Conservation (phyloP, 345 rosid genomes). For the Arabidopsis suecica region DNA sequence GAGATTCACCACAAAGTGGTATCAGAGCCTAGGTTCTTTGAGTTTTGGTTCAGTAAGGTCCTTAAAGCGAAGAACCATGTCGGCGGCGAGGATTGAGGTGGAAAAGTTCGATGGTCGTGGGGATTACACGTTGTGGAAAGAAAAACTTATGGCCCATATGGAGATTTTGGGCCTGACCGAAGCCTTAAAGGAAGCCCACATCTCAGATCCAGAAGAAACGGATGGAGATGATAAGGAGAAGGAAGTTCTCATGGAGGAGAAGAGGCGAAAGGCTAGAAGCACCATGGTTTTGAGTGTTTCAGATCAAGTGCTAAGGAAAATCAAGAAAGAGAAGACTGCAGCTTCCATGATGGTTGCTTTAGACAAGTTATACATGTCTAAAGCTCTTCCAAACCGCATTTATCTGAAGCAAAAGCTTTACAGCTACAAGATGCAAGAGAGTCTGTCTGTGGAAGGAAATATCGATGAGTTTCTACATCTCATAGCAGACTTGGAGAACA, state of each 20-base stretch:
- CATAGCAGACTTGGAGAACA: not conserved
- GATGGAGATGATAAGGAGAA: not conserved
- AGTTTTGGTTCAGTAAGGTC: too few species aligned
- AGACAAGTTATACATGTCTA: not conserved
- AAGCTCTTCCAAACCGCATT: not conserved
- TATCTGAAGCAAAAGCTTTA: constrained; percentile 1
- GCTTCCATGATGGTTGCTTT: not conserved
- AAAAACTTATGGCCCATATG: not conserved
- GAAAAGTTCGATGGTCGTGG: too few species aligned
- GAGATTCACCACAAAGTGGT: too few species aligned
- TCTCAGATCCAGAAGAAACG: not conserved
- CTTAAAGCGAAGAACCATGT: too few species aligned
- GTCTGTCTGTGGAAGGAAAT: not conserved
- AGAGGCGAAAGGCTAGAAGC: not conserved
- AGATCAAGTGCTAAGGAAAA: not conserved
- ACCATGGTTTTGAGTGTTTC: not conserved
- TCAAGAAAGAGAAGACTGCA: not conserved
- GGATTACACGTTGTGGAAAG: not conserved
- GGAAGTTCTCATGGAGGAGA: not conserved
- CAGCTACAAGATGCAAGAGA: not conserved
- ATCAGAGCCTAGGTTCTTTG: too few species aligned
- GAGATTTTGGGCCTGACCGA: not conserved
- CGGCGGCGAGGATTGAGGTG: too few species aligned
- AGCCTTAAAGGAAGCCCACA: not conserved
- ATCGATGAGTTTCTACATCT: not conserved